A percentile compares a stretch with the other conserved stretches of the same genome.
Evolutionary conservation across 768 basidiomycete species (phyloP).

Genomic region (Mycena amicta): DNA sequence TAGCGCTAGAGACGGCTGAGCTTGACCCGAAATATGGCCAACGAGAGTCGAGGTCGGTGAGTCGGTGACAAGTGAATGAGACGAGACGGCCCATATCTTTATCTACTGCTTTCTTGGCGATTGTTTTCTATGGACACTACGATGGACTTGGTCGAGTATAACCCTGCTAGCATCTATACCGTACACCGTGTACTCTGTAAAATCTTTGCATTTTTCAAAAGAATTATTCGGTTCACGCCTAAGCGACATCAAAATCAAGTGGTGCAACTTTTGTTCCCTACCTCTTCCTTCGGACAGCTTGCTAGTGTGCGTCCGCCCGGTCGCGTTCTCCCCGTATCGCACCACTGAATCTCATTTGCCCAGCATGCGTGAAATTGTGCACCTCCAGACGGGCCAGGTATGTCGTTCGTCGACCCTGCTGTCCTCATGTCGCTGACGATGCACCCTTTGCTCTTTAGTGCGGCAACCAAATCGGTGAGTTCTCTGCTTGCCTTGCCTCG

Average conservation of each 20-base stretch:
- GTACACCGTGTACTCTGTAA: too few relatives aligned
- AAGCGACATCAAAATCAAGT: neutral
- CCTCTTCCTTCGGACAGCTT: neutral
- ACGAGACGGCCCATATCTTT: neutral
- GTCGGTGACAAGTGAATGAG: neutral
- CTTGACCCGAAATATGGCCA: constrained; percentile 2
- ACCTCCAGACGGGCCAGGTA: constrained; percentile 98
- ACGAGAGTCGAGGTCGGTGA: constrained; percentile 4
- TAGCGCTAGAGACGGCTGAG: constrained; percentile 14
- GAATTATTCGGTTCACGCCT: too few relatives aligned
- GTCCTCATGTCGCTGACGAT: constrained; percentile 24
- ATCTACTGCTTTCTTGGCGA: neutral
- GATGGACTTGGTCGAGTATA: too few relatives aligned
- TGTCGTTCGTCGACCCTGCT: constrained; percentile 27
- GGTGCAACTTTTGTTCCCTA: constrained; percentile 3
- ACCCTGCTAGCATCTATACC: neutral
- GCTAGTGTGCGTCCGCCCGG: neutral
- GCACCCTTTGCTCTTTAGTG: constrained; percentile 53
- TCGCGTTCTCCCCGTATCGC: neutral
- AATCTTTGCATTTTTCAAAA: too few relatives aligned
- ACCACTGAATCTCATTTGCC: constrained; percentile 8
- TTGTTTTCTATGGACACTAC: neutral
- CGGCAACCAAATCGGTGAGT: constrained; percentile 97
- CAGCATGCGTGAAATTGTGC: constrained; percentile 99
- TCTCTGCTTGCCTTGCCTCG: constrained; percentile 10